phyloP scores from a whole-genome alignment of 2,329 filamentous ascomycete species.

The Lasiodiplodia sp. region DNA sequence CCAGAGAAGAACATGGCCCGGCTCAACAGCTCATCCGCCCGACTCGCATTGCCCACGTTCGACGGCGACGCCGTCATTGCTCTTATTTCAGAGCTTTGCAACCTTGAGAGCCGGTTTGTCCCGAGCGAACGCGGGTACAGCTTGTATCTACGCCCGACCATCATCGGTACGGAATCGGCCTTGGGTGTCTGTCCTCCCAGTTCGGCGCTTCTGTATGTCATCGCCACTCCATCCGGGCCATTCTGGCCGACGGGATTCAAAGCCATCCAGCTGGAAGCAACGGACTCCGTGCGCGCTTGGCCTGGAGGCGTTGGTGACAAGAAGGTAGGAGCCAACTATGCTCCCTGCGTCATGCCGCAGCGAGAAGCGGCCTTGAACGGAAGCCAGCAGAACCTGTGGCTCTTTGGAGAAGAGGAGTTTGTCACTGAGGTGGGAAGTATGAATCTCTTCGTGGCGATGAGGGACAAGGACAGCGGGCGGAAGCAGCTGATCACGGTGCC shows the following conservation, averaged over 20 bases:
- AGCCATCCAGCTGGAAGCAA: constrained; percentile 92
- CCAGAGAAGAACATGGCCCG: constrained; percentile 96
- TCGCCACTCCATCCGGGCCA: constrained; percentile 93
- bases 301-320: constrained; percentile 97
- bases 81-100: constrained; percentile 79
- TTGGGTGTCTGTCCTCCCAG: constrained; percentile 92
- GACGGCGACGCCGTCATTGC: constrained; percentile 76
- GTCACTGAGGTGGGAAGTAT: constrained; percentile 98
- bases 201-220: constrained; percentile 90
- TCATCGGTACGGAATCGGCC: constrained; percentile 96
- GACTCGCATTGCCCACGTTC: constrained; percentile 92
- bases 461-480: constrained; percentile 84
- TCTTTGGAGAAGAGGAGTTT: constrained; percentile 94
- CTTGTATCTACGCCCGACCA: constrained; percentile 91
- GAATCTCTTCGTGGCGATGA: constrained; percentile 93
- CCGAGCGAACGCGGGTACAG: constrained; percentile 84
- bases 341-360: constrained; percentile 96
- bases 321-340: constrained; percentile 98
- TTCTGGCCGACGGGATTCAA: constrained; percentile 99
- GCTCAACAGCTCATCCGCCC: constrained; percentile 87
- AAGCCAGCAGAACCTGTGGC: constrained; percentile 98
- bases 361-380: constrained; percentile 87
- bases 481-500: constrained; percentile 93
- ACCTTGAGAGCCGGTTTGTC: constrained; percentile 88
- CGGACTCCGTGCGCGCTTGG: constrained; percentile 96